Evolutionary conservation across 257 asterid genomes (phyloP).

Genomic region (Scutellaria baicalensis): DNA sequence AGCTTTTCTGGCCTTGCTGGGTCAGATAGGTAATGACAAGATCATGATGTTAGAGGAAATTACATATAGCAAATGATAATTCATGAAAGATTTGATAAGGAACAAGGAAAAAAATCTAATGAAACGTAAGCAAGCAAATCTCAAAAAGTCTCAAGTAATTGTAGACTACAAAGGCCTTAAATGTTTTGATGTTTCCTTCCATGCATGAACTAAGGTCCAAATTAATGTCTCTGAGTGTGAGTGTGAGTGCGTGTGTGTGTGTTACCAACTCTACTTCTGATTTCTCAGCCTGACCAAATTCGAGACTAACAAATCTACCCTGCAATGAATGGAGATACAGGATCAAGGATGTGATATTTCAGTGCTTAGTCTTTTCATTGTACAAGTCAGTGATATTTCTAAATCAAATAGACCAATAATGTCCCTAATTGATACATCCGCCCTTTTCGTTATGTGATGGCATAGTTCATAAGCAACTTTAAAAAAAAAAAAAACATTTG

Average conservation of each 20-base stretch:
- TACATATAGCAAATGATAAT: neutral
- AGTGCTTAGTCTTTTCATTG: neutral
- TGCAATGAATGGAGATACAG: too few relatives aligned
- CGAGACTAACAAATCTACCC: too few relatives aligned
- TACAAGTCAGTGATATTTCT: neutral
- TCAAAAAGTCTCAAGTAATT: neutral
- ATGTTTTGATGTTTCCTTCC: neutral
- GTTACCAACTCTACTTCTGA: neutral
- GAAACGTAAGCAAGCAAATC: neutral
- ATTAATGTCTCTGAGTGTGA: neutral
- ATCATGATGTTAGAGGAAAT: neutral
- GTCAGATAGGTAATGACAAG: conserved; percentile 11
- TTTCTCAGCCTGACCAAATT: too few relatives aligned
- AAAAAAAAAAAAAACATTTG: too few relatives aligned
- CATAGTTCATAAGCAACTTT: neutral
- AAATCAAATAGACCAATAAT: neutral
- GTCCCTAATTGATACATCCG: neutral
- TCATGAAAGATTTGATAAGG: neutral
- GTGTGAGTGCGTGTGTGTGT: too few relatives aligned
- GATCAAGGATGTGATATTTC: too few relatives aligned
- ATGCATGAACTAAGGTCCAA: neutral
- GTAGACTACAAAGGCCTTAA: neutral
- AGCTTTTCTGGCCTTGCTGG: conserved; percentile 99
- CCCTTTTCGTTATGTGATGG: neutral
- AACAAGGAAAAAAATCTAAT: too few relatives aligned